Percentiles rank a stretch among this genome's conserved stretches.
Conservation (phyloP, 164 flowering plant species). For the Cinnamomum micranthum region DNA sequence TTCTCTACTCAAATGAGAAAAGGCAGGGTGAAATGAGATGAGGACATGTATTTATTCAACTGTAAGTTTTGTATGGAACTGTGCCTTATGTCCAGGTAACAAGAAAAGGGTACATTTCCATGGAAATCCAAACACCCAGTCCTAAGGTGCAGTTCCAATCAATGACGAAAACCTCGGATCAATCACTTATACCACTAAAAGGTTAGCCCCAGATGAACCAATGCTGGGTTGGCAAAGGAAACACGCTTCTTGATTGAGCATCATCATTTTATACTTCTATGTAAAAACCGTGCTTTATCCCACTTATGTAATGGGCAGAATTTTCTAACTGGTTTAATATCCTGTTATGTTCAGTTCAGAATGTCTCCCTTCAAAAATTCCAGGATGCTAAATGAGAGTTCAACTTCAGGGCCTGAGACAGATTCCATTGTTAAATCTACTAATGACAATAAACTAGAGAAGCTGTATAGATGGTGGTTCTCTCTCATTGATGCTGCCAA, state of each 20-base stretch:
- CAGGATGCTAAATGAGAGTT: constrained; percentile 8
- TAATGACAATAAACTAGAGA: constrained; percentile 9
- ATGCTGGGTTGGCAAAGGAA: neutral
- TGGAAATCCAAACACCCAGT: too few species aligned
- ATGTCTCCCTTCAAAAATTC: constrained; percentile 31
- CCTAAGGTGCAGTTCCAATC: neutral
- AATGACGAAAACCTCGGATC: too few species aligned
- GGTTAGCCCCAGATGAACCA: neutral
- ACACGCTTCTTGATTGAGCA: neutral
- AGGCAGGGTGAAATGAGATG: too few species aligned
- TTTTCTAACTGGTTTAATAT: constrained; percentile 1
- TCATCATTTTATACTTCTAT: neutral
- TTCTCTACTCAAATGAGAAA: too few species aligned
- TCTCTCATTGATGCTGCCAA: constrained; percentile 20
- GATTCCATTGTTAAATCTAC: constrained; percentile 4
- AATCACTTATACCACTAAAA: too few species aligned
- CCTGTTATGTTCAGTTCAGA: constrained; percentile 26
- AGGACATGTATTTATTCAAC: too few species aligned
- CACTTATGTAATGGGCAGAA: neutral
- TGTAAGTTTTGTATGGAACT: too few species aligned
- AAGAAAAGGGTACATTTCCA: too few species aligned
- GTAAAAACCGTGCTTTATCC: too few species aligned
- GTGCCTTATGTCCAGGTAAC: too few species aligned
- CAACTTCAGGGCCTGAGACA: constrained; percentile 4
- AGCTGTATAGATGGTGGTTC: constrained; percentile 19